A percentile compares a stretch with the other conserved stretches of the same genome.
Conservation (phyloP, 805 yeast genomes). For the Ogataea nitratoaversa region DNA sequence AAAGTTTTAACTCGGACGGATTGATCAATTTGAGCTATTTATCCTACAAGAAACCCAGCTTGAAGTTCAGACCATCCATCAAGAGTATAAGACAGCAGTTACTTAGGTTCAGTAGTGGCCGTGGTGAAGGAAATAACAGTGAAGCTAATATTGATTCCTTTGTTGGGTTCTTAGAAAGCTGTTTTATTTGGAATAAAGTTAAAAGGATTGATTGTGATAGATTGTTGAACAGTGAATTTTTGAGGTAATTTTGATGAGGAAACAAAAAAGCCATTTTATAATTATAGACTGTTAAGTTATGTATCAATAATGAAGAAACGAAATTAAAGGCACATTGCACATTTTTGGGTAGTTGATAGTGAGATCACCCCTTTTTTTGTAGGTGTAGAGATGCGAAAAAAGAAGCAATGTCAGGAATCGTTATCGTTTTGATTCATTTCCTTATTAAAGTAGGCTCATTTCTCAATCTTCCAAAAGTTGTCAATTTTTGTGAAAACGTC, state of each 20-base stretch:
- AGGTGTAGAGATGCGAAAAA: too few species aligned
- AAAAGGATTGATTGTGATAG: slow-evolving; percentile 27
- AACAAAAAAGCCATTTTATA: too few species aligned
- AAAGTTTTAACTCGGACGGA: slow-evolving; percentile 31
- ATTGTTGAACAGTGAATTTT: slow-evolving; percentile 16
- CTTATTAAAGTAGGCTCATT: too few species aligned
- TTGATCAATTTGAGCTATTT: slow-evolving; percentile 19
- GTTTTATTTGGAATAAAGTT: slow-evolving; percentile 35
- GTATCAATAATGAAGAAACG: too few species aligned
- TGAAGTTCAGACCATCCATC: slow-evolving; percentile 19
- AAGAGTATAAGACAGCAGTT: slow-evolving; percentile 15
- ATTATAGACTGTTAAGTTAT: too few species aligned
- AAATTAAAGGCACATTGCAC: too few species aligned
- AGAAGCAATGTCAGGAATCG: too few species aligned
- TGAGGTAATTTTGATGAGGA: neutral
- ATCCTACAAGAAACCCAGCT: slow-evolving; percentile 11
- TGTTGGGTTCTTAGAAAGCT: slow-evolving; percentile 24
- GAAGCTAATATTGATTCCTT: slow-evolving; percentile 16
- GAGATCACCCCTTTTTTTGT: too few species aligned
- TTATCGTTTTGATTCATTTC: too few species aligned
- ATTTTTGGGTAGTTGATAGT: too few species aligned
- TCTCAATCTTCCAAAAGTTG: slow-evolving; percentile 1
- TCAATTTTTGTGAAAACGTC: too few species aligned
- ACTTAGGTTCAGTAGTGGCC: slow-evolving; percentile 1
- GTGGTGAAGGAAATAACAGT: neutral